A percentile compares a stretch with the other conserved stretches of the same genome.
Conservation (phyloP, 2,329 filamentous ascomycete genomes). For the Penicillium sclerotiorum region DNA sequence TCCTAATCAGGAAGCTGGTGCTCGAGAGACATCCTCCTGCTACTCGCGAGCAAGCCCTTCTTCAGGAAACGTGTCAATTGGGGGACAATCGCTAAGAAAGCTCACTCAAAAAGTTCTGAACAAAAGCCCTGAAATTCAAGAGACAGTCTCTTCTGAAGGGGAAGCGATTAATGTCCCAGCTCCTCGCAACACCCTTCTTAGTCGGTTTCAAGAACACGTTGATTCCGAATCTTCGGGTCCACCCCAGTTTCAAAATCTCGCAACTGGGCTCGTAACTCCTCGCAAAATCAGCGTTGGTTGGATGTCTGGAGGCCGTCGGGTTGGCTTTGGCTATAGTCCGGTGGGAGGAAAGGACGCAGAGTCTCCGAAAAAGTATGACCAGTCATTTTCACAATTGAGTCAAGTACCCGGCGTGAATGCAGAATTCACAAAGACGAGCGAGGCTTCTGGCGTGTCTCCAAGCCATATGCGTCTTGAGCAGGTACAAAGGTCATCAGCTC, state of each 20-base stretch:
- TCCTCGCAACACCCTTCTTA: slow-evolving; percentile 16
- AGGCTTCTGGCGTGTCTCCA: background rate
- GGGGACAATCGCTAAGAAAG: slow-evolving; percentile 1
- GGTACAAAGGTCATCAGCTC: background rate
- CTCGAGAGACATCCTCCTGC: slow-evolving; percentile 26
- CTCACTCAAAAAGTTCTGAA: background rate
- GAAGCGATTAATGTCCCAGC: background rate
- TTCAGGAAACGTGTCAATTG: slow-evolving; percentile 3
- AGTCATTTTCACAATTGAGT: background rate
- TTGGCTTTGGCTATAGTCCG: slow-evolving; percentile 44
- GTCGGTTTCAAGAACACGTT: slow-evolving; percentile 39
- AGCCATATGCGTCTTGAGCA: background rate
- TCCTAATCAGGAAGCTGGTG: slow-evolving; percentile 5
- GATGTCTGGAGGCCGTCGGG: slow-evolving; percentile 44
- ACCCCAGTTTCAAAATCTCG: slow-evolving; percentile 1
- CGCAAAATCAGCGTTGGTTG: slow-evolving; percentile 45
- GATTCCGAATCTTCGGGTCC: slow-evolving; percentile 13
- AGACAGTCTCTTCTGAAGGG: slow-evolving; percentile 5
- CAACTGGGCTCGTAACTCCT: slow-evolving; percentile 13
- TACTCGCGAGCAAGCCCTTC: slow-evolving; percentile 26
- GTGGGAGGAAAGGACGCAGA: slow-evolving; percentile 30
- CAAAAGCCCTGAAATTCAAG: slow-evolving; percentile 4
- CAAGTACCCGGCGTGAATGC: background rate
- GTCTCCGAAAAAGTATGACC: background rate
- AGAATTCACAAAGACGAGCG: background rate